phyloP scores from a whole-genome alignment of 805 yeast species.

The Cyberlindnera bimundalis region DNA sequence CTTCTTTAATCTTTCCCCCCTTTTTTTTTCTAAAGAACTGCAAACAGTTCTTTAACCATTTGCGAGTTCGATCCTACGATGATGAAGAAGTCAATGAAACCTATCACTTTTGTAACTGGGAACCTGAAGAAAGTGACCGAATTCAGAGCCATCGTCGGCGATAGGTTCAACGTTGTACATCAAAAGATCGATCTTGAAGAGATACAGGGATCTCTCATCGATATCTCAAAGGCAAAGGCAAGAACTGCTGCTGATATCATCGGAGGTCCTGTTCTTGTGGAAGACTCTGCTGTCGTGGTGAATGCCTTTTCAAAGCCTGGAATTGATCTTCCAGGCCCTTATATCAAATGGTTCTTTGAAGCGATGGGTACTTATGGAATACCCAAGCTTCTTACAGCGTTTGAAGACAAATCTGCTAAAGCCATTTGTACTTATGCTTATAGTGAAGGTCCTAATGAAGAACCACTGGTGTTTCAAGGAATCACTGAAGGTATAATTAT shows the following conservation, averaged over 20 bases:
- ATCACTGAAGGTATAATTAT: conserved; percentile 80
- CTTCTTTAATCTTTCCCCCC: background rate
- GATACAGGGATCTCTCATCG: conserved; percentile 80
- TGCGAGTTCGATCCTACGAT: too few species aligned
- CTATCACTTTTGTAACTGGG: conserved; percentile 74
- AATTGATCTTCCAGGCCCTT: conserved; percentile 87
- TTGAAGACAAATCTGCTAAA: conserved; percentile 77
- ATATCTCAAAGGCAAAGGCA: conserved; percentile 78
- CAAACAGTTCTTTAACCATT: too few species aligned
- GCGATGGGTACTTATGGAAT: conserved; percentile 72
- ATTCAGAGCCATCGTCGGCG: conserved; percentile 67
- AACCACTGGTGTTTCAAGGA: conserved; percentile 78
- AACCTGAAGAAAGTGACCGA: conserved; percentile 84
- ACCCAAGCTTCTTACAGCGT: conserved; percentile 71
- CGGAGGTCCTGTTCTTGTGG: conserved; percentile 83
- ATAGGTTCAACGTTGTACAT: conserved; percentile 44
- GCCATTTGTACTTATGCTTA: conserved; percentile 92
- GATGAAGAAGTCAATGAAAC: too few species aligned
- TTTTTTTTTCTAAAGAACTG: too few species aligned
- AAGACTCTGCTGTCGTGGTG: conserved; percentile 88
- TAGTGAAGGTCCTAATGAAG: conserved; percentile 73
- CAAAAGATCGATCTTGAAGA: conserved; percentile 77
- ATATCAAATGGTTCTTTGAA: conserved; percentile 85
- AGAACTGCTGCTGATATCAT: conserved; percentile 59
- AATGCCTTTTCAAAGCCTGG: conserved; percentile 60